Base-by-base conservation (phyloP, 2,329 filamentous ascomycete genomes). In the Ophiostoma novo-ulmi region DNA sequence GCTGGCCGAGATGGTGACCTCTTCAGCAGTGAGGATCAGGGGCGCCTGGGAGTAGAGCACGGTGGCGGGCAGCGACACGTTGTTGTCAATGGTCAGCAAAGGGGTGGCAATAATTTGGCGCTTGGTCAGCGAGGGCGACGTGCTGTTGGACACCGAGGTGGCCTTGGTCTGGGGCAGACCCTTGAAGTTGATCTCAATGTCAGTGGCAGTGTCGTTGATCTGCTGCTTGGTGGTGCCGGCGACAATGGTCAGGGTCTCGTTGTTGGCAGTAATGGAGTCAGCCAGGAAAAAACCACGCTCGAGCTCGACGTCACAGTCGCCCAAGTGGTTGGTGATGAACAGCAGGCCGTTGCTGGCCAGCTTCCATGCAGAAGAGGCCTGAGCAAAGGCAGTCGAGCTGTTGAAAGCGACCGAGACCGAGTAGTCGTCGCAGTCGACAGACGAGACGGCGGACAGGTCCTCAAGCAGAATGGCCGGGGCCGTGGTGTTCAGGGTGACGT, bases 251-350 rank as follows among this genome's bases (percentile, higher is more conserved):
- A 79, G 72, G 22, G 75, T 71, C 2, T 73, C 69, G 39, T 74
- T 73, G 61, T 80, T 72, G 38, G 75, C 76, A 5, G 69, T 71
- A 4, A 82, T 72, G 39, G 73, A 72, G 44, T 73, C 75, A 35
- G 78, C 78, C 7, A 79, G 69, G 74, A 81, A 81, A 73, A 81
- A 79, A 22, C 80, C 78, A 44, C 80, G 78, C 75, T 82, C 79
- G 31, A 78, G 75, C 70, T 79, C 76, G n/a, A 74, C 73, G 70
- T 82, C 80, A 71, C 81, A 82, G 71, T 80, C 77, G 39, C 80
- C 80, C 26, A 79, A 70, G 74, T 82, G 78, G 75, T 81, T 82
- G 17, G 81, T 82, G 72, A 83, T 77, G 68, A 83, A 73, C 58
- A 81, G 75, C 52, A 82, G 73, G 7, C 70, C 68, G 1, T 55